Percentiles rank a stretch among this genome's conserved stretches.
phyloP scores from a whole-genome alignment of 192 early-diverging fungal species.

The Diversispora eburnea region DNA sequence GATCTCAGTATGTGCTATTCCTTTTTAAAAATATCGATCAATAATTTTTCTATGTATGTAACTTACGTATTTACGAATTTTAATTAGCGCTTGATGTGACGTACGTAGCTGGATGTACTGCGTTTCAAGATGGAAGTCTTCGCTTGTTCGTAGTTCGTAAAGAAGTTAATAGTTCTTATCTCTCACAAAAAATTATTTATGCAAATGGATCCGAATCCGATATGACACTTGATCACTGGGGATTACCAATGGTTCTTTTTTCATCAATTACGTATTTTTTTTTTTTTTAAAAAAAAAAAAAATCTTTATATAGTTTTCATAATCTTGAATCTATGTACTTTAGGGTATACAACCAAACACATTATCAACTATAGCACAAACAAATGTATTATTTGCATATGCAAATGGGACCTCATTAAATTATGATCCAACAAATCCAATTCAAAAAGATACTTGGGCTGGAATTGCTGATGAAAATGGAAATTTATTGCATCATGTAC shows the following conservation, averaged over 20 bases:
- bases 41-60: neutral
- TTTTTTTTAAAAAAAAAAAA: no score
- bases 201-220: neutral
- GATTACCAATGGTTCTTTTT: neutral
- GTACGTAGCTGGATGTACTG: neutral
- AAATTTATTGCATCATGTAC: neutral
- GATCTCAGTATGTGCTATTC: neutral
- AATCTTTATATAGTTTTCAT: no score
- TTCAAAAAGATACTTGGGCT: slow-evolving; percentile 13
- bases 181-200: neutral
- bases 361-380: neutral
- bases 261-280: no score
- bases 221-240: neutral
- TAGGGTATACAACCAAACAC: slow-evolving; percentile 4
- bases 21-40: neutral
- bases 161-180: neutral
- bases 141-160: neutral
- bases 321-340: neutral
- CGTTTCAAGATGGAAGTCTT: neutral
- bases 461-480: slow-evolving; percentile 9
- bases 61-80: neutral
- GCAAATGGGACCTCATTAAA: neutral
- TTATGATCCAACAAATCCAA: neutral
- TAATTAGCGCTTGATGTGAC: neutral
- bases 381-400: slow-evolving; percentile 1